Evolutionary conservation across 176 grass and related monocot species (phyloP), one percentile per base, ranked within the genome.

Genomic region (Phoenix roebelenii): DNA sequence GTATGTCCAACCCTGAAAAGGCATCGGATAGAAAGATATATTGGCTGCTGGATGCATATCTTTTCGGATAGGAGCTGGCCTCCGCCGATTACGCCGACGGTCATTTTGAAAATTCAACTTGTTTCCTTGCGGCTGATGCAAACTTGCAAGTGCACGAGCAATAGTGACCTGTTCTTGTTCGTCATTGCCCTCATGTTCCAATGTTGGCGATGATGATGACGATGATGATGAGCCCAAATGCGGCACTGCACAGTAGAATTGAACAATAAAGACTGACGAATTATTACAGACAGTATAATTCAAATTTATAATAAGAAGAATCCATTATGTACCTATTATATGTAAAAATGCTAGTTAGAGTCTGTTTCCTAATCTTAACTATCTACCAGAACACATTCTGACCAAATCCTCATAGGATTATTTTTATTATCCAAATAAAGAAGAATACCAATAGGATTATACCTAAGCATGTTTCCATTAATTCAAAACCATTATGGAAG

Each of bases 81-180:
- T 83, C 55, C 66, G 72, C 10, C 9, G 22, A 28, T 9, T 68
- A 56, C 59, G 76, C 23, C 63, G 76, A 54, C 48, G 75, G 51
- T 70, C 80, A 28, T 77, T 89, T 39, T 69, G 80, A 51, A 63
- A 18, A 67, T 50, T 22, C 16, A 18, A 16, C 56, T 72, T 76
- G 22, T 50, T 54, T 70, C 61, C 63, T 69, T 76, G 74, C 48
- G 68, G 52, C 53, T 56, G 60, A 55, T 76, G 74, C 72, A 90
- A 79, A 57, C 68, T 90, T 82, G 79, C 87, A 73, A 85, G 87
- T 59, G 78, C 56, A 25, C 68, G 78, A 51, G 87, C 69, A 56
- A 90, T 74, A 51, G 72, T 59, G 59, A 63, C 72, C 55, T 79
- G 82, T 70, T 90, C 87, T 32, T 82, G 75, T 24, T 82, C 87